Evolutionary conservation across 2,329 filamentous ascomycete species (phyloP), one percentile per base, ranked within the genome.

Genomic region (Colletotrichum melonis): DNA sequence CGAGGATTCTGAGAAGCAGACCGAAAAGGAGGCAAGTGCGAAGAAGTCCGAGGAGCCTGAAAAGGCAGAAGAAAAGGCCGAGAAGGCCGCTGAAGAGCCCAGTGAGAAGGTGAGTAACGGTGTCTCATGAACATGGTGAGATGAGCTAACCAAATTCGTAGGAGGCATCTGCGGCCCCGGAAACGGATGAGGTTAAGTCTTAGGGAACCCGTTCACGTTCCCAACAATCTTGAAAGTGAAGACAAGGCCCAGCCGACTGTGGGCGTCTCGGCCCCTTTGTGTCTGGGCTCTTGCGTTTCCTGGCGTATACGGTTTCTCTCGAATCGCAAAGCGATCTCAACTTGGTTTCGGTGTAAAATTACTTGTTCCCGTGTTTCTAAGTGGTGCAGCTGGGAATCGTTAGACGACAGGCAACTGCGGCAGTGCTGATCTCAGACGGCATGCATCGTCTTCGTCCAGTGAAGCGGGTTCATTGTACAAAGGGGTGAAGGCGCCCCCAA

Each of bases 1-100:
- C 62, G 81, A 83, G 69, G 84, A 84, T 66, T 74, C 80, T n/a
- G 80, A 83, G 63, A 81, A 84, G 76, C 81, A 81, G 75, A 75
- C 79, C 35, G 80, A 84, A 63, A 78, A 81, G 60, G 82, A 85
- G 64, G 78, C 81, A 71, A 76, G 79, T 30, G 80, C 84, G 63
- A 77, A 81, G 62, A 82, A 85, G 67, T 78, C 81, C 67, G 76
- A 78, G 69, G 54, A 79, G 32, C 80, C 77, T 14, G 79, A 82
- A 69, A 80, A 83, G 76, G 74, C 73, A 54, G 79, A 80, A 65
- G 68, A 75, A 49, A 64, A 78, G 74, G 76, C 69, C 55, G 66
- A 69, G 22, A 63, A 73, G 67, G 4, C 66, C 16, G 55, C 57
- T 35, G 75, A 77, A 63, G 76, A 75, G 30, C 76, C 77, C 35